Evolutionary conservation across 2,329 filamentous ascomycete species (phyloP).

Genomic region (Diaporthe citri): DNA sequence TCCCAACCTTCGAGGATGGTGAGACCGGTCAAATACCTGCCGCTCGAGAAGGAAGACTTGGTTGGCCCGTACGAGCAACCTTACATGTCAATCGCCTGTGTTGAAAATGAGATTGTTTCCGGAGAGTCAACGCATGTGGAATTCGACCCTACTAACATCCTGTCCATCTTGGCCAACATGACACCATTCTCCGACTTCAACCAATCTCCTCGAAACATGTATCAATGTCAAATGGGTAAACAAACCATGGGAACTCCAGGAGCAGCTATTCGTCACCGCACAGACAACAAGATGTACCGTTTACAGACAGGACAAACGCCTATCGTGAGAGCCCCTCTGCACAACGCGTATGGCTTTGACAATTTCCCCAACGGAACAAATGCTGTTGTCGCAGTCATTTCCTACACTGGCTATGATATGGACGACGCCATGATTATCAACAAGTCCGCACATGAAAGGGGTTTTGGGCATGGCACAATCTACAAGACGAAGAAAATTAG

Average conservation of each 20-base stretch:
- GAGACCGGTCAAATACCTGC: conserved; percentile 91
- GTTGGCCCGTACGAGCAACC: conserved; percentile 96
- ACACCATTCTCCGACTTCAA: conserved; percentile 99
- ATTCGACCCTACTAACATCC: conserved; percentile 93
- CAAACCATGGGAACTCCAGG: conserved; percentile 98
- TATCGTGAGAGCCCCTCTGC: conserved; percentile 89
- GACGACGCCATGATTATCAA: conserved; percentile 99
- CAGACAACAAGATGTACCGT: conserved; percentile 97
- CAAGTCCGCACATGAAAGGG: conserved; percentile 95
- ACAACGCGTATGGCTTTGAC: conserved; percentile 96
- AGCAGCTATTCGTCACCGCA: conserved; percentile 85
- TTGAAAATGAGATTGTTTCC: conserved; percentile 88
- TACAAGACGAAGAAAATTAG: conserved; percentile 97
- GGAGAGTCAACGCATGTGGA: conserved; percentile 94
- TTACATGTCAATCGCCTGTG: conserved; percentile 97
- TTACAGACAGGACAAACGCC: conserved; percentile 97
- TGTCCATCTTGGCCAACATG: conserved; percentile 98
- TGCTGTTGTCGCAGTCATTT: conserved; percentile 95
- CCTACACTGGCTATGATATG: conserved; percentile 99
- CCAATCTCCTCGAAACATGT: conserved; percentile 99
- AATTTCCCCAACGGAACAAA: conserved; percentile 99
- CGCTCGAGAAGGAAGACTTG: conserved; percentile 86
- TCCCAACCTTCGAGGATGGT: conserved; percentile 89
- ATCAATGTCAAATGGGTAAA: conserved; percentile 99
- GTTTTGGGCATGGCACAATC: conserved; percentile 94